Evolutionary conservation across 2,329 filamentous ascomycete genomes (phyloP).

Genomic region (Madurella fahalii): DNA sequence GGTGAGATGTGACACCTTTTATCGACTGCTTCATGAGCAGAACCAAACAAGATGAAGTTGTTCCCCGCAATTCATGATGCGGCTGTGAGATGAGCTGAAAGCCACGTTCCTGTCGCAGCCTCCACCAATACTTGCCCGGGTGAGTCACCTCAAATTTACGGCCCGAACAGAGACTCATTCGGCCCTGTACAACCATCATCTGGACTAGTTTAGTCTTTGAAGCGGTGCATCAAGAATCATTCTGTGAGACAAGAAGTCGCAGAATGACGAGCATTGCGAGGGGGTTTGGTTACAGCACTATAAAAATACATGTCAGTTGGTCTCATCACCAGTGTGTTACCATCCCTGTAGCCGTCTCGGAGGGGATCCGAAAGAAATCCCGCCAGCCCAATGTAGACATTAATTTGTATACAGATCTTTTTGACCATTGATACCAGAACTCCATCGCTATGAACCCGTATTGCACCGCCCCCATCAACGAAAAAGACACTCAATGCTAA

Average conservation of each 20-base stretch:
- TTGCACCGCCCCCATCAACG: not conserved
- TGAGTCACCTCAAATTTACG: conserved; percentile 6
- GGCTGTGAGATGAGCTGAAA: conserved; percentile 1
- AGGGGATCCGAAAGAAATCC: too few species aligned
- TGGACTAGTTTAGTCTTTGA: too few species aligned
- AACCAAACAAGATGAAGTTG: not conserved
- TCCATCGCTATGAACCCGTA: conserved; percentile 10
- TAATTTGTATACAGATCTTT: not conserved
- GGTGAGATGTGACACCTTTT: not conserved
- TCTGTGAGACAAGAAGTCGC: too few species aligned
- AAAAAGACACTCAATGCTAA: not conserved
- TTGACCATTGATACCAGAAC: not conserved
- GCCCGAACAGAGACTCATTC: not conserved
- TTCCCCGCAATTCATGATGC: not conserved
- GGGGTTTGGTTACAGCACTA: too few species aligned
- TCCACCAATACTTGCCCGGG: not conserved
- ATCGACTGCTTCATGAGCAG: not conserved
- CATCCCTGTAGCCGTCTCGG: too few species aligned
- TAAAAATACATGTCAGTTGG: too few species aligned
- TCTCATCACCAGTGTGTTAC: too few species aligned
- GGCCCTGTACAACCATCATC: not conserved
- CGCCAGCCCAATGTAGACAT: too few species aligned
- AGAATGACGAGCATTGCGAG: too few species aligned
- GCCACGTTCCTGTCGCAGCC: conserved; percentile 1
- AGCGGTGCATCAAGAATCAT: too few species aligned